Conservation (phyloP, 768 basidiomycete species). For the Mycena epipterygia region DNA sequence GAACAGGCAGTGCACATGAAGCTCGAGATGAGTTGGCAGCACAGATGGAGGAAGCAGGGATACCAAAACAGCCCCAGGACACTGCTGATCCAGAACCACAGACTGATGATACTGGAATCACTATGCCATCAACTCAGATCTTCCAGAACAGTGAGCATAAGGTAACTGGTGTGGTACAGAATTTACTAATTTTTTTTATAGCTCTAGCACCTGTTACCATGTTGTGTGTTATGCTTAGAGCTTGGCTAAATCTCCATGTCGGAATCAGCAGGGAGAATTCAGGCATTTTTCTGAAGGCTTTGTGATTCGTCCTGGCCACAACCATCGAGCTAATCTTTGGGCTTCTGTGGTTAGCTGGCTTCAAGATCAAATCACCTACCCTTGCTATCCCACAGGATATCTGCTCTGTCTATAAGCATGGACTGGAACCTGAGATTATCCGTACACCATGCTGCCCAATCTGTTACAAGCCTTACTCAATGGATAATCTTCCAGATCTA, state of each 20-base stretch:
- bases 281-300: background rate
- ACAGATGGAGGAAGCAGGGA: too few species aligned
- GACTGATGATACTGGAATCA: too few species aligned
- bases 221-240: background rate
- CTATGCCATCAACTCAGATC: too few species aligned
- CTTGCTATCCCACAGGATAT: background rate
- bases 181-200: background rate
- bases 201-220: background rate
- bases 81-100: too few species aligned
- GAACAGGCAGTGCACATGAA: background rate
- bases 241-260: conserved; percentile 4
- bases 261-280: background rate
- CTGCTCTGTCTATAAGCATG: background rate
- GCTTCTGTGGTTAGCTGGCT: background rate
- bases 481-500: background rate
- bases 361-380: background rate
- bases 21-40: background rate
- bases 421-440: conserved; percentile 13
- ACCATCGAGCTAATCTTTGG: background rate
- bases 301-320: background rate
- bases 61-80: too few species aligned
- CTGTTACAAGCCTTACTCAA: background rate
- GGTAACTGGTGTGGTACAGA: too few species aligned
- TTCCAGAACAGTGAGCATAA: too few species aligned
- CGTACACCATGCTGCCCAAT: conserved; percentile 6